Conservation (phyloP, 2,329 filamentous ascomycete species). For the Simplicillium aogashimaense region DNA sequence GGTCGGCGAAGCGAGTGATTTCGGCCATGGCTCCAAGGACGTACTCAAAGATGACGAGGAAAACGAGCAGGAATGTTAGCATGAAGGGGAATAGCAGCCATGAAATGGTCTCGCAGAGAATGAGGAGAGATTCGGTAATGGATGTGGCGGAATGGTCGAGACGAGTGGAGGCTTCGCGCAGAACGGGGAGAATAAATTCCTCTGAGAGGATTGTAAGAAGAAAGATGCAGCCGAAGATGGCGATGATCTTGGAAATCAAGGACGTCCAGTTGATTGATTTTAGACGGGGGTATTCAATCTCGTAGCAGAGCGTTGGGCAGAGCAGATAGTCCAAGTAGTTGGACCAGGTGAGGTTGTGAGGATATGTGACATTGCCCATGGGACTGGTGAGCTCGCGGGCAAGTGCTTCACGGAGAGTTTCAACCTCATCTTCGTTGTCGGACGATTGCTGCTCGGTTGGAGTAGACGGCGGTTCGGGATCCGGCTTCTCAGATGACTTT, state of each 20-base stretch:
- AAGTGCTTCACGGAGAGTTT: constrained; percentile 71
- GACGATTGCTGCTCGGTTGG: constrained; percentile 15
- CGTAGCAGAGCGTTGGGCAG: constrained; percentile 94
- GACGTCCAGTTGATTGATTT: constrained; percentile 66
- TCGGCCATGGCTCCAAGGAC: constrained; percentile 90
- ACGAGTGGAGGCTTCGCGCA: constrained; percentile 56
- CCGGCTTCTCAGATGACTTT: neutral
- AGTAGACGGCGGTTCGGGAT: constrained; percentile 4
- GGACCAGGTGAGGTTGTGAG: constrained; percentile 68
- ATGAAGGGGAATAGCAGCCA: constrained; percentile 95
- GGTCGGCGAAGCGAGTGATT: constrained; percentile 84
- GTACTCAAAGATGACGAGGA: constrained; percentile 98
- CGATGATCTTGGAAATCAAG: constrained; percentile 74
- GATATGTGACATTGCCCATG: constrained; percentile 82
- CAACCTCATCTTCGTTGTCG: constrained; percentile 39
- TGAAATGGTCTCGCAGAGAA: constrained; percentile 82
- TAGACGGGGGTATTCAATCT: constrained; percentile 87
- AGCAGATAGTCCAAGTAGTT: constrained; percentile 85
- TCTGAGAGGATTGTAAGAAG: constrained; percentile 84
- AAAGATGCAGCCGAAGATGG: constrained; percentile 94
- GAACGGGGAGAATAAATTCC: constrained; percentile 88
- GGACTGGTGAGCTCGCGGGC: constrained; percentile 87
- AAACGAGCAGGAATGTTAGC: constrained; percentile 89
- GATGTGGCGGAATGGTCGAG: constrained; percentile 34
- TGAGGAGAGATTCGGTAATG: constrained; percentile 59